Evolutionary conservation across 768 basidiomycete species (phyloP).

Genomic region (Mycena galopus): DNA sequence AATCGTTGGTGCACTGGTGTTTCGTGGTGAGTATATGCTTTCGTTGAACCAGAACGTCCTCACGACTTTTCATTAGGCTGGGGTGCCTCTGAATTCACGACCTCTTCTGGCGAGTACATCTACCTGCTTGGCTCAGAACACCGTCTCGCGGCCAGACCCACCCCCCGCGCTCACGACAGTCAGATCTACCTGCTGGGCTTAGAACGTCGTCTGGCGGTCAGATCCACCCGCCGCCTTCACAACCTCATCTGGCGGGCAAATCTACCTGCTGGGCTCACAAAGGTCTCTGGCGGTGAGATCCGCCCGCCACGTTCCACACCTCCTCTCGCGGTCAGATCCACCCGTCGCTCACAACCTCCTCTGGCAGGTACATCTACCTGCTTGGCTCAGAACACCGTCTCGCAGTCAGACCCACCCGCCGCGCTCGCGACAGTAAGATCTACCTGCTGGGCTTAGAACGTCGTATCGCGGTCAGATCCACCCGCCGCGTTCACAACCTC

Average conservation of each 20-base stretch:
- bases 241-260: background rate
- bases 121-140: background rate
- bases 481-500: no score
- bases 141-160: background rate
- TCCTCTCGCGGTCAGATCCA: no score
- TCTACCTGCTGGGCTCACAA: background rate
- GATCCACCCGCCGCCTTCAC: background rate
- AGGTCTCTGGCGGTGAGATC: background rate
- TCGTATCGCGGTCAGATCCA: no score
- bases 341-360: background rate
- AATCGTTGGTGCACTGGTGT: no score
- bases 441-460: background rate
- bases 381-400: background rate
- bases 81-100: no score
- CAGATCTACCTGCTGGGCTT: background rate
- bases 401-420: background rate
- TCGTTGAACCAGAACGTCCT: no score
- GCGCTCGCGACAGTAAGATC: background rate
- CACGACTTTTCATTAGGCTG: no score
- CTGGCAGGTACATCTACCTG: background rate
- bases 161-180: background rate
- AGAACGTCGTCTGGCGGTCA: background rate
- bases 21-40: no score
- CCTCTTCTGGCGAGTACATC: background rate
- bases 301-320: background rate